Conservation (phyloP, 1,139 yeast species). For the Blastobotrys capitulatus region DNA sequence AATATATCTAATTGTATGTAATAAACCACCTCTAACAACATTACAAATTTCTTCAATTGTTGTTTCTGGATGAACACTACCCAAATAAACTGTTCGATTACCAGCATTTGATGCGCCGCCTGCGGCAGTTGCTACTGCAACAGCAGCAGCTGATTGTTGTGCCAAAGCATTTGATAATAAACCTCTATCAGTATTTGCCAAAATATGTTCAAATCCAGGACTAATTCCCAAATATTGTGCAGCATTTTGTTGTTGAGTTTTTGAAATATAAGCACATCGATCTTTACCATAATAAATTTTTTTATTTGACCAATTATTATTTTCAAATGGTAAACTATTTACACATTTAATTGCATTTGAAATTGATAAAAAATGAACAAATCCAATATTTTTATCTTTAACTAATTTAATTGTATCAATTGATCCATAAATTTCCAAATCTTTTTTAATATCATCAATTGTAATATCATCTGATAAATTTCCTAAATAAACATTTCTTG, state of each 20-base stretch:
- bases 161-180: conserved; percentile 43
- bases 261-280: conserved; percentile 76
- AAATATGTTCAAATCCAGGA: conserved; percentile 82
- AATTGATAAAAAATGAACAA: conserved; percentile 73
- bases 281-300: conserved; percentile 85
- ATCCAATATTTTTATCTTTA: conserved; percentile 69
- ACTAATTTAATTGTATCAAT: conserved; percentile 76
- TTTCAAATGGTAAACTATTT: conserved; percentile 52
- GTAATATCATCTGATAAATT: conserved; percentile 55
- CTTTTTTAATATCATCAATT: conserved; percentile 58
- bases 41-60: conserved; percentile 91
- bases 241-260: conserved; percentile 95
- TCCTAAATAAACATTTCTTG: conserved; percentile 85
- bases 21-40: conserved; percentile 85
- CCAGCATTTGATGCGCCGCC: conserved; percentile 79
- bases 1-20: conserved; percentile 57
- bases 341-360: conserved; percentile 81
- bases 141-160: conserved; percentile 76
- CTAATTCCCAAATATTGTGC: conserved; percentile 91
- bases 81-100: conserved; percentile 86
- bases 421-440: conserved; percentile 65
- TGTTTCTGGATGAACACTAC: conserved; percentile 79
- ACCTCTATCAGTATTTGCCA: conserved; percentile 74
- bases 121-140: conserved; percentile 64
- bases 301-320: conserved; percentile 46